phyloP scores from a whole-genome alignment of 176 grass and related monocot genomes.

The Pontederia crassipes region DNA sequence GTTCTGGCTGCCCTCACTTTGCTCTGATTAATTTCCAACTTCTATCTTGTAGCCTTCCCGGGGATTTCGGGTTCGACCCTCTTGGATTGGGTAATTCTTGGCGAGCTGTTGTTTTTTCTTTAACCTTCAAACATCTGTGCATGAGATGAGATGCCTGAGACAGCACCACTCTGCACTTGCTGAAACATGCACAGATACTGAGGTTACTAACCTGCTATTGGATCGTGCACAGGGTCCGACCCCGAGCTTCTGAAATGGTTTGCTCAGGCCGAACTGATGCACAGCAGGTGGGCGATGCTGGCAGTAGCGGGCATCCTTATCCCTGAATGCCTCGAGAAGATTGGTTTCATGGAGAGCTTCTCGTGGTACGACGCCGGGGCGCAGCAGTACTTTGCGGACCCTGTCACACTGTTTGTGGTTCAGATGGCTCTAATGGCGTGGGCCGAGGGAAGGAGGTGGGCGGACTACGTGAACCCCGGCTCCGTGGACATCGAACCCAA shows the following conservation, averaged over 20 bases:
- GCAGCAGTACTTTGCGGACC: constrained; percentile 67
- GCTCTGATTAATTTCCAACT: neutral
- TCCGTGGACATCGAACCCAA: constrained; percentile 62
- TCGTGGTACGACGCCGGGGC: constrained; percentile 62
- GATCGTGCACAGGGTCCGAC: constrained; percentile 46
- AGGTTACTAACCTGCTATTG: neutral
- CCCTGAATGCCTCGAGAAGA: constrained; percentile 37
- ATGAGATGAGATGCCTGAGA: no score
- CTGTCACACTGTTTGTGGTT: constrained; percentile 48
- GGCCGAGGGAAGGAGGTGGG: constrained; percentile 88
- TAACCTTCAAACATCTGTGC: no score
- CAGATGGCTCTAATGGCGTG: constrained; percentile 96
- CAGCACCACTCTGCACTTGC: no score
- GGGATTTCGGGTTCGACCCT: constrained; percentile 84
- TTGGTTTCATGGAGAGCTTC: constrained; percentile 64
- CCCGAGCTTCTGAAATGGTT: constrained; percentile 65
- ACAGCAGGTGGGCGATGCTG: constrained; percentile 91
- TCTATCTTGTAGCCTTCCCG: constrained; percentile 52
- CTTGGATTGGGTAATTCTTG: constrained; percentile 51
- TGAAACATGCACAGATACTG: no score
- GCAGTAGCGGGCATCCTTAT: constrained; percentile 57
- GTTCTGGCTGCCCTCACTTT: neutral
- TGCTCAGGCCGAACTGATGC: constrained; percentile 78
- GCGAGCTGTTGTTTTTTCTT: no score
- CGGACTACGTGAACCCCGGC: constrained; percentile 52